These are phyloP conservation scores for Pichia norvegensis DNA, from an alignment of 1,139 yeast species.

Conservation along the genomic window DNA sequence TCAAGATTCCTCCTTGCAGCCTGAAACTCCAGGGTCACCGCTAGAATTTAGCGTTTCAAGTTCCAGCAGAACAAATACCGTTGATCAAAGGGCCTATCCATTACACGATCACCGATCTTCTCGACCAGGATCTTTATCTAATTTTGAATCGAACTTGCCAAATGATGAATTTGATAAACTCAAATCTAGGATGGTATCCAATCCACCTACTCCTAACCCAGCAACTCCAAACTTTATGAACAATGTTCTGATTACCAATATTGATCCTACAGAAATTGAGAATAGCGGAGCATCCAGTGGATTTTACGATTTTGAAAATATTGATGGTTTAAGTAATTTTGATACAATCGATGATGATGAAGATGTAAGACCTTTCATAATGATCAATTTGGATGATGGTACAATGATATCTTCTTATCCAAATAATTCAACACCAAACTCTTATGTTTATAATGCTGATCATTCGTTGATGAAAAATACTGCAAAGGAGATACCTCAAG, in stretches of 20 bases:
- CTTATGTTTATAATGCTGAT: conserved; percentile 27
- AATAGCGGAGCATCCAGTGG: neutral
- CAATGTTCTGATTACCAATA: neutral
- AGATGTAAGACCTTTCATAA: conserved; percentile 24
- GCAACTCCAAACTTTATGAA: neutral
- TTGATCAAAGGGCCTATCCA: neutral
- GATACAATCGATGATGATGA: conserved; percentile 13
- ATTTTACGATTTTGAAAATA: neutral
- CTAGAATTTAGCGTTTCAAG: conserved; percentile 9
- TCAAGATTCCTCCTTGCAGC: neutral
- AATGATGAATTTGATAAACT: conserved; percentile 54
- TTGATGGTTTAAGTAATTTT: neutral
- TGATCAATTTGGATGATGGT: conserved; percentile 22
- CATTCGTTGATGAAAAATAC: conserved; percentile 28
- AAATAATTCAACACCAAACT: conserved; percentile 28
- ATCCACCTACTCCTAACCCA: conserved; percentile 43
- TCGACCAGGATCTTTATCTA: conserved; percentile 13
- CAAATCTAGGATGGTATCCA: conserved; percentile 47
- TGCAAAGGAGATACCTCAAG: conserved; percentile 24
- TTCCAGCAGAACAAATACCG: conserved; percentile 5
- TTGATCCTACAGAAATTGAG: neutral
- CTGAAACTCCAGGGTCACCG: conserved; percentile 12
- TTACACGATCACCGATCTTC: conserved; percentile 14
- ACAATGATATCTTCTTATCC: conserved; percentile 27
- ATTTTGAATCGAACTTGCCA: conserved; percentile 26